These are phyloP conservation scores for Trichothecium roseum DNA, from an alignment of 2,329 filamentous ascomycete species.

Conservation along the genomic window DNA sequence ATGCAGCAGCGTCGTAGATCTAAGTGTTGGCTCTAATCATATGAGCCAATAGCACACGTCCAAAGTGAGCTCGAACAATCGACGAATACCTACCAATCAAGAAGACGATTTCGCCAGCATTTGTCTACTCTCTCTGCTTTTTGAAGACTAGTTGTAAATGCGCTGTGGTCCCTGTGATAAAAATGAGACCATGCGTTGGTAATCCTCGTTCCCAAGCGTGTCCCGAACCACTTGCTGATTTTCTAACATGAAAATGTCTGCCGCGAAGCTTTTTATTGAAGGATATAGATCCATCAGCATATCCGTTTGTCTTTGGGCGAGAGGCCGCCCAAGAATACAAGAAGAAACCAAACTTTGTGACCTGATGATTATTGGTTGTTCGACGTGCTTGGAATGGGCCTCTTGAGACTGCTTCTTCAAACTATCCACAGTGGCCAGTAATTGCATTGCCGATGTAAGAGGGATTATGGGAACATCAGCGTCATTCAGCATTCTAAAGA, in stretches of 20 bases:
- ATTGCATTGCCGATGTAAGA: constrained; percentile 20
- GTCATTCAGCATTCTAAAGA: constrained; percentile 20
- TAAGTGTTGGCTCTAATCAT: no score
- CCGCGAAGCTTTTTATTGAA: constrained; percentile 15
- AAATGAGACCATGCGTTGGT: constrained; percentile 17
- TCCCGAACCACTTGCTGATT: constrained; percentile 12
- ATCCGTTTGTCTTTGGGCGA: constrained; percentile 14
- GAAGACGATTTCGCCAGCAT: no score
- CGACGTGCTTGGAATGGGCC: not conserved
- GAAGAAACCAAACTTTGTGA: constrained; percentile 9
- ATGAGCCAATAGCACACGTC: no score
- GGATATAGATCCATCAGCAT: constrained; percentile 17
- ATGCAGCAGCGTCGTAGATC: no score
- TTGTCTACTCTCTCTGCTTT: no score
- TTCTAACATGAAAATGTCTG: constrained; percentile 8
- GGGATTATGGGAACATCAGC: constrained; percentile 30
- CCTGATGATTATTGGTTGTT: no score
- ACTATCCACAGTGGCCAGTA: constrained; percentile 25
- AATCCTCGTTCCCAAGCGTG: constrained; percentile 19
- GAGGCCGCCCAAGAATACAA: constrained; percentile 16
- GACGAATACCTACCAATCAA: no score
- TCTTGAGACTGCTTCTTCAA: constrained; percentile 16
- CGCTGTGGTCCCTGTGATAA: constrained; percentile 12
- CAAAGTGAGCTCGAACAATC: no score
- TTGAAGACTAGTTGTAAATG: no score